Conservation (phyloP, 2,329 filamentous ascomycete species). For the Cladosporium velox region DNA sequence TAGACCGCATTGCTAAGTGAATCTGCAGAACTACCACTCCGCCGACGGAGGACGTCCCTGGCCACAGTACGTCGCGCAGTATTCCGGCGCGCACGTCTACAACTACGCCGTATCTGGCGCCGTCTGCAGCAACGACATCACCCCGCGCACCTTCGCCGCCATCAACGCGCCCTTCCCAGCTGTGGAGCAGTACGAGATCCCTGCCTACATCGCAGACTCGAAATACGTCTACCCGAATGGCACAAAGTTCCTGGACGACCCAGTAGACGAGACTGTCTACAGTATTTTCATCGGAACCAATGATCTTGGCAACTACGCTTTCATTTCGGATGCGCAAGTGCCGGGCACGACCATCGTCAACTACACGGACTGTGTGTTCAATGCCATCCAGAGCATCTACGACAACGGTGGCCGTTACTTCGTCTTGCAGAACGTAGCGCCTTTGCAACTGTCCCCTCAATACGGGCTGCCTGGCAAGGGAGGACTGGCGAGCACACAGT, state of each 20-base stretch:
- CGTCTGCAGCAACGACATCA: slow-evolving; percentile 69
- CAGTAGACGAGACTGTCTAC: slow-evolving; percentile 66
- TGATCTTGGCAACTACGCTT: slow-evolving; percentile 67
- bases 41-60: slow-evolving; percentile 68
- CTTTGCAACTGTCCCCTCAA: slow-evolving; percentile 66
- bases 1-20: background rate
- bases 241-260: slow-evolving; percentile 46
- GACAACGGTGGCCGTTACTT: slow-evolving; percentile 67
- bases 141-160: slow-evolving; percentile 54
- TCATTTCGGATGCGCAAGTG: slow-evolving; percentile 66
- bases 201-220: slow-evolving; percentile 50
- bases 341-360: slow-evolving; percentile 61
- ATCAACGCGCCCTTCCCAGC: slow-evolving; percentile 61
- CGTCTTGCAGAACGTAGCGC: slow-evolving; percentile 69
- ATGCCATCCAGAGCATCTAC: slow-evolving; percentile 64
- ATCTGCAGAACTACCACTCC: slow-evolving; percentile 45
- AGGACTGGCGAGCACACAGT: slow-evolving; percentile 48
- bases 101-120: slow-evolving; percentile 66
- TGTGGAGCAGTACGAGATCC: slow-evolving; percentile 48
- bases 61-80: slow-evolving; percentile 66
- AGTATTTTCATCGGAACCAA: slow-evolving; percentile 81
- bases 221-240: slow-evolving; percentile 39
- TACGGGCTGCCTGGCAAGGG: slow-evolving; percentile 58
- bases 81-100: slow-evolving; percentile 58
- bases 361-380: slow-evolving; percentile 69